phyloP scores from a whole-genome alignment of 2,329 filamentous ascomycete species.

The Colletotrichum sp. region DNA sequence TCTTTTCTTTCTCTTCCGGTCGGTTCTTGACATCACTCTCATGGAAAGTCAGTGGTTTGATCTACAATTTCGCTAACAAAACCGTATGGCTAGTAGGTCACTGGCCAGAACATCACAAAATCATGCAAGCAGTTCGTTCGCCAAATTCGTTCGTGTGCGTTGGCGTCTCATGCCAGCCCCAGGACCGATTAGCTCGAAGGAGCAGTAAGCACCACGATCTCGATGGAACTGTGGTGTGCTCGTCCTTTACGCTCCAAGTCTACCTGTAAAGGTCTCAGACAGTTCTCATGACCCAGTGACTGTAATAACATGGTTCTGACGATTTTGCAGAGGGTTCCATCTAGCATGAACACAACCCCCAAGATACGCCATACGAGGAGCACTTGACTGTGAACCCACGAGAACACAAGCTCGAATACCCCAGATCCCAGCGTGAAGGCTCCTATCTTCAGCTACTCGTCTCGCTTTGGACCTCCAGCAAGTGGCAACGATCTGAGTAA shows the following conservation, averaged over 20 bases:
- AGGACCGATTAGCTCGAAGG: background rate
- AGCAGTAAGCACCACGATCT: background rate
- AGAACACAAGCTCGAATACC: background rate
- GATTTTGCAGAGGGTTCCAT: background rate
- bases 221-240: background rate
- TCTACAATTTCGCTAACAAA: background rate
- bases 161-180: background rate
- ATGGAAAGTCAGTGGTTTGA: background rate
- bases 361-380: background rate
- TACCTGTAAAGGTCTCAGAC: background rate
- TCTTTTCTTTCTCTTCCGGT: background rate
- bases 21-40: background rate
- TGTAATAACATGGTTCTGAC: background rate
- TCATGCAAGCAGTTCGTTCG: background rate
- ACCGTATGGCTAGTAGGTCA: background rate
- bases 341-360: background rate
- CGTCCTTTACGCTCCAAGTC: background rate
- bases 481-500: background rate
- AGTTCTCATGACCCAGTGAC: background rate
- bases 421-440: background rate
- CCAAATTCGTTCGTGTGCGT: background rate
- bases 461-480: background rate
- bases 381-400: background rate
- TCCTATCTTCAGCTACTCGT: background rate
- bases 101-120: background rate